phyloP scores from a whole-genome alignment of 2,329 filamentous ascomycete species.

The Nemania serpens region DNA sequence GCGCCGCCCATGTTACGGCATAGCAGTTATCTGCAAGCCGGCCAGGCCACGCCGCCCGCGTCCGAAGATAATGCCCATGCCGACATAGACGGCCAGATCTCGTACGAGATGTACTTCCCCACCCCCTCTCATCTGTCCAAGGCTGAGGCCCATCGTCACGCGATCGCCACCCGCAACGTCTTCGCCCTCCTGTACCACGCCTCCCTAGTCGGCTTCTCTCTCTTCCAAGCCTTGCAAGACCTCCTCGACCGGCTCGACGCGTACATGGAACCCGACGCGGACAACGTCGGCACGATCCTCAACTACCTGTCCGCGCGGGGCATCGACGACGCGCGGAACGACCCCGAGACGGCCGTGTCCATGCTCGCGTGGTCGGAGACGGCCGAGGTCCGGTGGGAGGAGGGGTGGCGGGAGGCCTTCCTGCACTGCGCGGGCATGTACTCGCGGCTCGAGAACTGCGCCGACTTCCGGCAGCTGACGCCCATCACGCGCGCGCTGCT shows the following conservation, averaged over 20 bases:
- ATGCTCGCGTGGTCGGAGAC: conserved; percentile 69
- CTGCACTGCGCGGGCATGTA: conserved; percentile 70
- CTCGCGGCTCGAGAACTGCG: conserved; percentile 53
- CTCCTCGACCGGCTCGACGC: conserved; percentile 63
- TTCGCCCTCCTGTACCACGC: conserved; percentile 68
- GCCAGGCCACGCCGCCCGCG: conserved; percentile 50
- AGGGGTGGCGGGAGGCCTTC: conserved; percentile 71
- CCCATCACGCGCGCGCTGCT: conserved; percentile 67
- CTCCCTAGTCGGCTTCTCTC: conserved; percentile 66
- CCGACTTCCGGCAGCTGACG: conserved; percentile 63
- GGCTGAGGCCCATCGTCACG: conserved; percentile 58
- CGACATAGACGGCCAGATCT: conserved; percentile 58
- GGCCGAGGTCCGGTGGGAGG: conserved; percentile 65
- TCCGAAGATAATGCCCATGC: conserved; percentile 50
- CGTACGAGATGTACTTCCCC: conserved; percentile 67
- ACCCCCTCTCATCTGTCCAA: conserved; percentile 55
- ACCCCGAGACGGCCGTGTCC: conserved; percentile 62
- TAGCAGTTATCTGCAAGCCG: conserved; percentile 36
- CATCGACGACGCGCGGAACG: conserved; percentile 68
- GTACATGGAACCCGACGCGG: conserved; percentile 60
- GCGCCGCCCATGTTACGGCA: conserved; percentile 48
- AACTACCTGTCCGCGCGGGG: conserved; percentile 63
- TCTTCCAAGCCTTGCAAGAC: conserved; percentile 67
- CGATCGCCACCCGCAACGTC: conserved; percentile 71
- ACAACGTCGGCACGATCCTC: conserved; percentile 63